These are phyloP conservation scores for Xylaria venustula DNA, from an alignment of 495 filamentous ascomycete species.

Conservation along the genomic window DNA sequence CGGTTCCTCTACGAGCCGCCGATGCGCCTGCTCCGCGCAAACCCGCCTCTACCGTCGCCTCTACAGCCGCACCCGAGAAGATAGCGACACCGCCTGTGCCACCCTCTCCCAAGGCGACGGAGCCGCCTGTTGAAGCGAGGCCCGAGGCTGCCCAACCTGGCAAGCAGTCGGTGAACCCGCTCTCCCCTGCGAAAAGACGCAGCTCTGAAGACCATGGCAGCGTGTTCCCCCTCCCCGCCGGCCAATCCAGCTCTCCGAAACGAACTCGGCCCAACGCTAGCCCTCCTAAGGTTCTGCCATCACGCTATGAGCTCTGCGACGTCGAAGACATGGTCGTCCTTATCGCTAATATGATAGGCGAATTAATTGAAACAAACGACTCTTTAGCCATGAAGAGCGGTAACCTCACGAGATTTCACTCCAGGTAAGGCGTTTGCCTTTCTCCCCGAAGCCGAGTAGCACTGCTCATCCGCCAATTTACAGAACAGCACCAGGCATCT, in stretches of 20 bases:
- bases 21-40: constrained; percentile 30
- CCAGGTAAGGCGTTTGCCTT: constrained; percentile 56
- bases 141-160: constrained; percentile 41
- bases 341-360: constrained; percentile 92
- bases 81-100: constrained; percentile 17
- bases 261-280: constrained; percentile 43
- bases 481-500: constrained; percentile 89
- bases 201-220: constrained; percentile 49
- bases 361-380: constrained; percentile 91
- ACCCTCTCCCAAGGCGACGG: constrained; percentile 35
- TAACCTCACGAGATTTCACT: constrained; percentile 91
- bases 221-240: constrained; percentile 49
- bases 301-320: constrained; percentile 73
- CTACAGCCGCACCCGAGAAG: constrained; percentile 18
- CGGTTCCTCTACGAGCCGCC: constrained; percentile 30
- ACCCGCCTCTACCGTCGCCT: constrained; percentile 24
- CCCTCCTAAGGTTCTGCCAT: constrained; percentile 67
- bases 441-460: background rate
- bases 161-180: constrained; percentile 27
- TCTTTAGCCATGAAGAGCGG: constrained; percentile 78
- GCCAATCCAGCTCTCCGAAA: constrained; percentile 35
- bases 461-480: constrained; percentile 21
- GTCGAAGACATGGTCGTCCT: constrained; percentile 82
- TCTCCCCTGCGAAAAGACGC: constrained; percentile 45
- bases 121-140: constrained; percentile 8